Conservation (phyloP, 352 stramenopile genomes). For the Phytophthora gonapodyides region DNA sequence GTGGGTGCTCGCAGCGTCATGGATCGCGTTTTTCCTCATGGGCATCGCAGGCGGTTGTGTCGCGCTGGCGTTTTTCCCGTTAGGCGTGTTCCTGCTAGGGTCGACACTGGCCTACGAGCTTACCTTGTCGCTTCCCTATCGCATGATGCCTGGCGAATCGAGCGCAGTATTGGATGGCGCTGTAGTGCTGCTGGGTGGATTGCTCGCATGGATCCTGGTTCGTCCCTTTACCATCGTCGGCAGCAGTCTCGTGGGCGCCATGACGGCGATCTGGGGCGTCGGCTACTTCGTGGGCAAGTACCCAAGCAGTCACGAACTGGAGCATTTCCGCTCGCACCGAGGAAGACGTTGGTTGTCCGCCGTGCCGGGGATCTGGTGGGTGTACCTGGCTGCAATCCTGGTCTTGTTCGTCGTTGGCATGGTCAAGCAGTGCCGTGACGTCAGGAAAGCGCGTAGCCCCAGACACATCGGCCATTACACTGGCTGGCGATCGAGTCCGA, state of each 20-base stretch:
- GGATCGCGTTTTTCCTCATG: slow-evolving; percentile 52
- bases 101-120: slow-evolving; percentile 44
- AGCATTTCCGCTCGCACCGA: slow-evolving; percentile 43
- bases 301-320: slow-evolving; percentile 59
- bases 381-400: slow-evolving; percentile 57
- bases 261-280: slow-evolving; percentile 56
- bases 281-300: slow-evolving; percentile 77
- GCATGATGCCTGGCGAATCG: slow-evolving; percentile 35
- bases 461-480: slow-evolving; percentile 33
- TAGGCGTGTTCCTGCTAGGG: slow-evolving; percentile 57
- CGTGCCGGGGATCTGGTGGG: slow-evolving; percentile 65
- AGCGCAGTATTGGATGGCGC: slow-evolving; percentile 41
- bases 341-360: slow-evolving; percentile 39
- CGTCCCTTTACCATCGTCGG: slow-evolving; percentile 55
- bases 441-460: slow-evolving; percentile 14
- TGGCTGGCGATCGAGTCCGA: slow-evolving; percentile 25
- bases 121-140: slow-evolving; percentile 49
- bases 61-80: slow-evolving; percentile 50
- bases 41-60: slow-evolving; percentile 45
- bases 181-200: slow-evolving; percentile 43
- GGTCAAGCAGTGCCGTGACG: slow-evolving; percentile 35
- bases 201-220: slow-evolving; percentile 64
- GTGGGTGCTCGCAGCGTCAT: slow-evolving; percentile 54
- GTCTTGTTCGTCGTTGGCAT: slow-evolving; percentile 51
- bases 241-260: slow-evolving; percentile 66